Conservation (phyloP, 176 grass and related monocot species). For the Pontederia crassipes region DNA sequence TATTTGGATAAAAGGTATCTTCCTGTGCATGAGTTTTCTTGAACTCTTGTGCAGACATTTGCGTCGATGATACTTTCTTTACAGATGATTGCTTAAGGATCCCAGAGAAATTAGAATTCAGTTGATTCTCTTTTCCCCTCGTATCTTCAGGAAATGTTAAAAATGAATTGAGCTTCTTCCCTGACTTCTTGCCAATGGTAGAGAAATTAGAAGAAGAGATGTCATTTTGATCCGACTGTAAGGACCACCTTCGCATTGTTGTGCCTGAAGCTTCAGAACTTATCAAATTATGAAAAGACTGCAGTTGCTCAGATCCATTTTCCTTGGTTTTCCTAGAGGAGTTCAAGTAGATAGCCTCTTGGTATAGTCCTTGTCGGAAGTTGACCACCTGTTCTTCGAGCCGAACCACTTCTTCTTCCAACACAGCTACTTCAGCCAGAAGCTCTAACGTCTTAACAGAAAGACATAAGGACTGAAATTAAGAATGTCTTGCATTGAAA, state of each 20-base stretch:
- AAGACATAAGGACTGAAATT: slow-evolving; percentile 18
- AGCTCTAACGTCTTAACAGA: slow-evolving; percentile 68
- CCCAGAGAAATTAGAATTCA: slow-evolving; percentile 26
- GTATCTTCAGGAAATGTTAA: slow-evolving; percentile 18
- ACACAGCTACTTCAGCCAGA: slow-evolving; percentile 86
- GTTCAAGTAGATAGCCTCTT: slow-evolving; percentile 75
- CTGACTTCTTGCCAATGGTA: slow-evolving; percentile 20
- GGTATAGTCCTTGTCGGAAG: slow-evolving; percentile 90
- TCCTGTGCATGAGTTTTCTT: slow-evolving; percentile 42
- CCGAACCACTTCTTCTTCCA: slow-evolving; percentile 89
- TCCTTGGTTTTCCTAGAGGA: slow-evolving; percentile 31
- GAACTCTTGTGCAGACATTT: slow-evolving; percentile 20
- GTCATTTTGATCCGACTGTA: slow-evolving; percentile 19
- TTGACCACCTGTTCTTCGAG: slow-evolving; percentile 97
- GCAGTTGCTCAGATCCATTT: slow-evolving; percentile 21
- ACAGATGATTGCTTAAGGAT: slow-evolving; percentile 37
- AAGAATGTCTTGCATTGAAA: not conserved
- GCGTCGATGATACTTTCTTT: slow-evolving; percentile 35
- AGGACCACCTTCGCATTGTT: slow-evolving; percentile 1
- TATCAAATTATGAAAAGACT: slow-evolving; percentile 12
- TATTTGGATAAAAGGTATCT: slow-evolving; percentile 15
- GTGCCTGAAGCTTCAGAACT: slow-evolving; percentile 12
- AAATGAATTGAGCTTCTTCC: slow-evolving; percentile 25
- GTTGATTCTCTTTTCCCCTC: slow-evolving; percentile 78
- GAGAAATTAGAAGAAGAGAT: slow-evolving; percentile 20